Conservation (phyloP, 2,329 filamentous ascomycete genomes). For the Phaeosphaeria sp. region DNA sequence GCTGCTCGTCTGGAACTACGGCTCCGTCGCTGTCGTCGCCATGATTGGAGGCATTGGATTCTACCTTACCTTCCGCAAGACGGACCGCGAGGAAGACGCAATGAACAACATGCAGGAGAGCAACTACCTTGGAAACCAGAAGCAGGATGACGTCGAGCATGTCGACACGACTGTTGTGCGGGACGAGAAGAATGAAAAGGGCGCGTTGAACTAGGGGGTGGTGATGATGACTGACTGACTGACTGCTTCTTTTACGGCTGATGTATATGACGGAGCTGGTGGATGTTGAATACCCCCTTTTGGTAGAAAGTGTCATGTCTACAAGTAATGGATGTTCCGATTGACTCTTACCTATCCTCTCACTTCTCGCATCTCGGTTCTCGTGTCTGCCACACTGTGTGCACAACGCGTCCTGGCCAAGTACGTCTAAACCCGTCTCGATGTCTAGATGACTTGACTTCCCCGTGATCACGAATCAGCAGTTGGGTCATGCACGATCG, state of each 20-base stretch:
- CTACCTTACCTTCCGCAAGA: constrained; percentile 40
- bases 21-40: constrained; percentile 39
- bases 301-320: neutral
- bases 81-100: constrained; percentile 40
- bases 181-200: constrained; percentile 33
- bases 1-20: constrained; percentile 42
- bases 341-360: too few relatives aligned
- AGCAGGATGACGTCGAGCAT: constrained; percentile 20
- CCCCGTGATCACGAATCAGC: too few relatives aligned
- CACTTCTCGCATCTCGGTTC: too few relatives aligned
- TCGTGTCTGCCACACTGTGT: too few relatives aligned
- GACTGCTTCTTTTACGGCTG: neutral
- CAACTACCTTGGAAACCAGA: constrained; percentile 24
- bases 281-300: neutral
- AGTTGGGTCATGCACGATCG: neutral
- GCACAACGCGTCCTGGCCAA: too few relatives aligned
- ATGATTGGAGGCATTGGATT: constrained; percentile 40
- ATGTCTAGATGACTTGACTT: too few relatives aligned
- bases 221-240: neutral
- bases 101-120: constrained; percentile 40
- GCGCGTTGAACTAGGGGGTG: constrained; percentile 1
- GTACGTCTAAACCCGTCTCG: too few relatives aligned
- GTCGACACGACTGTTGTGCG: constrained; percentile 18
- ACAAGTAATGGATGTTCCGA: neutral
- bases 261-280: neutral